Evolutionary conservation across 2,329 filamentous ascomycete species (phyloP).

Genomic region (Ophiocordyceps camponoti-leonardi): DNA sequence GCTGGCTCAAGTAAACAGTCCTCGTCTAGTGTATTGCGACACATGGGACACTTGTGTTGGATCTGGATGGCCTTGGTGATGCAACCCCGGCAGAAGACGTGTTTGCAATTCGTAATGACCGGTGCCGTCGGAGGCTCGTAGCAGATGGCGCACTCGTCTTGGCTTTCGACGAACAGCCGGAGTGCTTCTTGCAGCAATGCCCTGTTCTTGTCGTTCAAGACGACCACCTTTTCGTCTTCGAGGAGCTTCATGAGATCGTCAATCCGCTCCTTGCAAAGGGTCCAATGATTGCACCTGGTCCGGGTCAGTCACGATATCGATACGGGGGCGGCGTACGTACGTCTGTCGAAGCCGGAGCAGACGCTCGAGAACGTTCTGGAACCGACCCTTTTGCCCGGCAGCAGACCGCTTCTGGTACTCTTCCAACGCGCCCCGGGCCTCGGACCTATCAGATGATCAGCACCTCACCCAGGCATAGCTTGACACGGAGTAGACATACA

Average conservation of each 20-base stretch:
- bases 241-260: constrained; percentile 53
- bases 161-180: constrained; percentile 58
- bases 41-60: constrained; percentile 74
- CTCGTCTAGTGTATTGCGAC: constrained; percentile 49
- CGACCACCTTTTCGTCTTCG: constrained; percentile 48
- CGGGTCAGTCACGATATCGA: background rate
- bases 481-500: constrained; percentile 24
- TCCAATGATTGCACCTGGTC: constrained; percentile 65
- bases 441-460: constrained; percentile 26
- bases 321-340: constrained; percentile 11
- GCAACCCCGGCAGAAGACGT: constrained; percentile 60
- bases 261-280: constrained; percentile 60
- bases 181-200: constrained; percentile 58
- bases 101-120: constrained; percentile 72
- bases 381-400: constrained; percentile 33
- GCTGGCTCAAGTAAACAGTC: constrained; percentile 47
- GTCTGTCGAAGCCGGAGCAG: constrained; percentile 69
- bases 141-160: constrained; percentile 73
- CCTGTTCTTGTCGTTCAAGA: constrained; percentile 55
- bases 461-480: fast-evolving
- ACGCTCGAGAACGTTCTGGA: constrained; percentile 63
- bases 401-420: constrained; percentile 33
- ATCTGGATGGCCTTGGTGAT: constrained; percentile 57
- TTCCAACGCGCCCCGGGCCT: constrained; percentile 56
- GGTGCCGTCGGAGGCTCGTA: constrained; percentile 54